phyloP scores from a whole-genome alignment of 2,329 filamentous ascomycete genomes.

The Ambrosiella xylebori region DNA sequence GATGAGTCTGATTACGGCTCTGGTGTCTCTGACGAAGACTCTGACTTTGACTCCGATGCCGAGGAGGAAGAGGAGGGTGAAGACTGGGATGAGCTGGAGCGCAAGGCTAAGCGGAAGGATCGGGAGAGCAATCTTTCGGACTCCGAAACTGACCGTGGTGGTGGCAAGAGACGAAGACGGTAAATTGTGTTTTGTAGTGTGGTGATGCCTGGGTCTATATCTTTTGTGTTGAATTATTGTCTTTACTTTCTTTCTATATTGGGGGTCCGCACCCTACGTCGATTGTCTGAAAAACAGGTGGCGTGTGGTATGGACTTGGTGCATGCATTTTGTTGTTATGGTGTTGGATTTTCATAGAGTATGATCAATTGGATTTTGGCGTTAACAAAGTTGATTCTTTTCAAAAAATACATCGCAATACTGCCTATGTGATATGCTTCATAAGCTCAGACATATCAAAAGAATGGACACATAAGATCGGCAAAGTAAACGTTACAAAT shows the following conservation, averaged over 20 bases:
- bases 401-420: not conserved
- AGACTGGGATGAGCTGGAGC: conserved; percentile 89
- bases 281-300: not conserved
- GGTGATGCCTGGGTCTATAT: conserved; percentile 1
- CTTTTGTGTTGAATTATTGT: not conserved
- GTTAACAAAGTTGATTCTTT: not conserved
- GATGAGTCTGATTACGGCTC: conserved; percentile 90
- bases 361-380: not conserved
- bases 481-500: not conserved
- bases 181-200: conserved; percentile 18
- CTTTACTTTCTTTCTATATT: not conserved
- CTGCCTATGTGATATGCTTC: too few relatives aligned
- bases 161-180: conserved; percentile 36
- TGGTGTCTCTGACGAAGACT: conserved; percentile 70
- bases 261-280: not conserved
- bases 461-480: too few relatives aligned
- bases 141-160: conserved; percentile 47
- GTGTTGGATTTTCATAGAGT: not conserved
- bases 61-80: conserved; percentile 66
- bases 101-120: conserved; percentile 76
- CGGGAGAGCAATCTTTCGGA: conserved; percentile 44
- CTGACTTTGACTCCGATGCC: conserved; percentile 37
- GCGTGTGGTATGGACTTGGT: not conserved
- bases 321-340: not conserved
- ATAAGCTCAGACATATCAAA: too few relatives aligned